Evolutionary conservation across 306 rosid genomes (phyloP).

Genomic region (Medicago lupulina): DNA sequence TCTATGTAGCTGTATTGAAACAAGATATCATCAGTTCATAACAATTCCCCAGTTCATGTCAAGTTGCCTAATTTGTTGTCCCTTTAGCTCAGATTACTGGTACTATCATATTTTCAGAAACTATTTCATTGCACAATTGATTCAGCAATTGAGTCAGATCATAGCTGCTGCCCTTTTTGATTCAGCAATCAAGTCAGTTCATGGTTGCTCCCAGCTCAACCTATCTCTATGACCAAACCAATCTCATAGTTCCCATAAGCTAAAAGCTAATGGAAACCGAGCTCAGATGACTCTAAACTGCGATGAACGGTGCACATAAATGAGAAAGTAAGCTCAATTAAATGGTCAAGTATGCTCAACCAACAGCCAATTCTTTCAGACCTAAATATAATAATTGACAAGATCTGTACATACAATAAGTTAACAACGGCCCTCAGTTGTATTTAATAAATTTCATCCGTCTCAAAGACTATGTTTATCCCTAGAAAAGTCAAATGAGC

Average conservation of each 20-base stretch:
- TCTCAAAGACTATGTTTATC: neutral
- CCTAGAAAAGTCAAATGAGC: neutral
- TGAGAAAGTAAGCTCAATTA: conserved; percentile 13
- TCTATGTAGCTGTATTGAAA: neutral
- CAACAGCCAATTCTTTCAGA: neutral
- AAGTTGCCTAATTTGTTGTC: too few species aligned
- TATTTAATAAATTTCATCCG: conserved; percentile 9
- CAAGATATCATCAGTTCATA: neutral
- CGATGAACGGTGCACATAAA: neutral
- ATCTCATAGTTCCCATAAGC: neutral
- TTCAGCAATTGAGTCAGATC: neutral
- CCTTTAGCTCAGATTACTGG: too few species aligned
- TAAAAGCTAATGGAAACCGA: neutral
- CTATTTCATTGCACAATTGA: too few species aligned
- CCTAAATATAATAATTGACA: conserved; percentile 3
- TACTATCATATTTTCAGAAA: too few species aligned
- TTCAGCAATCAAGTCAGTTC: neutral
- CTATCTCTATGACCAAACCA: neutral
- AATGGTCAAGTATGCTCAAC: neutral
- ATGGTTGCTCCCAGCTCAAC: neutral
- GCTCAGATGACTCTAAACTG: neutral
- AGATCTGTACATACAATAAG: neutral
- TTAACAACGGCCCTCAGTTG: neutral
- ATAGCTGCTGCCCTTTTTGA: too few species aligned
- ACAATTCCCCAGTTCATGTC: too few species aligned